A percentile compares a stretch with the other conserved stretches of the same genome.
These are phyloP conservation scores for Bonia amplexicaulis DNA, from an alignment of 176 grass and related monocot genomes.

Conservation along the genomic window DNA sequence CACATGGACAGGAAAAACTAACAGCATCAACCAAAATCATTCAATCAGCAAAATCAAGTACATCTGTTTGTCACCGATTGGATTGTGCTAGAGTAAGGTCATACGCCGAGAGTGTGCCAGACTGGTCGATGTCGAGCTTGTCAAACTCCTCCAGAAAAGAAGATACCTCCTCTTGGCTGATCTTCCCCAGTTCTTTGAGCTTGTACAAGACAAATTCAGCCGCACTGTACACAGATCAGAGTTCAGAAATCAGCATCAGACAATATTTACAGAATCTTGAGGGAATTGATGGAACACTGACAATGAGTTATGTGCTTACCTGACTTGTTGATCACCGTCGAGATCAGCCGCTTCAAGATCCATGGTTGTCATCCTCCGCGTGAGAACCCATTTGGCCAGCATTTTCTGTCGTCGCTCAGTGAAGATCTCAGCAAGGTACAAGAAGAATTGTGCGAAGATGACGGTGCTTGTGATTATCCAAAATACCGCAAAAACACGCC, in stretches of 20 bases:
- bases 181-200: slow-evolving; percentile 94
- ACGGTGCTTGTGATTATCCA: slow-evolving; percentile 80
- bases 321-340: slow-evolving; percentile 48
- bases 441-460: slow-evolving; percentile 70
- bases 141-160: slow-evolving; percentile 80
- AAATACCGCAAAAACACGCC: slow-evolving; percentile 70
- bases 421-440: slow-evolving; percentile 78
- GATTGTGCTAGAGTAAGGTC: slow-evolving; percentile 62
- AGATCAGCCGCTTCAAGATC: slow-evolving; percentile 93
- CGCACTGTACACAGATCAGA: slow-evolving; percentile 48
- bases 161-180: slow-evolving; percentile 80
- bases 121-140: slow-evolving; percentile 76
- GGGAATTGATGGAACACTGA: not conserved
- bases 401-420: slow-evolving; percentile 63
- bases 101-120: slow-evolving; percentile 51
- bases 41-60: not conserved
- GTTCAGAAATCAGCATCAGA: not conserved
- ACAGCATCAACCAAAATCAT: not conserved
- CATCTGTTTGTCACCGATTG: slow-evolving; percentile 6
- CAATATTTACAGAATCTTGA: not conserved
- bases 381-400: slow-evolving; percentile 85
- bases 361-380: slow-evolving; percentile 49
- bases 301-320: slow-evolving; percentile 46
- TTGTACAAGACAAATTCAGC: slow-evolving; percentile 95
- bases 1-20: not conserved